A percentile compares a stretch with the other conserved stretches of the same genome.
These are phyloP conservation scores for Emergomyces orientalis DNA, from an alignment of 2,329 filamentous ascomycete genomes.

Conservation along the genomic window DNA sequence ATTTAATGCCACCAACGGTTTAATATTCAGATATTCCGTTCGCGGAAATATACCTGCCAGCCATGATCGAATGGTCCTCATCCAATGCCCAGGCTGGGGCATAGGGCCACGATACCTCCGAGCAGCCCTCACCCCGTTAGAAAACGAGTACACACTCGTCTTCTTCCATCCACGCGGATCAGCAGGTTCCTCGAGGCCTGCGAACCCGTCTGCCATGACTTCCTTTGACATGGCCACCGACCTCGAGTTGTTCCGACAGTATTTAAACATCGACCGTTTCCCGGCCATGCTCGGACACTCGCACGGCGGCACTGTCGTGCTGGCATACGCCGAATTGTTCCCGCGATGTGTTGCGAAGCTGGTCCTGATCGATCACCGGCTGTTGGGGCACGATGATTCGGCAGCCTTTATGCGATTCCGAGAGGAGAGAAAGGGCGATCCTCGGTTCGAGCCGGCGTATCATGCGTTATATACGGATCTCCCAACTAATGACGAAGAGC, in stretches of 20 bases:
- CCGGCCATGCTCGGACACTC: slow-evolving; percentile 21
- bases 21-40: slow-evolving; percentile 18
- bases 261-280: slow-evolving; percentile 18
- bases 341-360: slow-evolving; percentile 19
- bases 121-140: slow-evolving; percentile 15
- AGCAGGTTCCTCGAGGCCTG: slow-evolving; percentile 15
- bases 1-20: slow-evolving; percentile 15
- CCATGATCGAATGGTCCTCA: slow-evolving; percentile 12
- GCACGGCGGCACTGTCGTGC: slow-evolving; percentile 22
- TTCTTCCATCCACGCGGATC: slow-evolving; percentile 24
- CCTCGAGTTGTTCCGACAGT: slow-evolving; percentile 20
- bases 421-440: slow-evolving; percentile 12
- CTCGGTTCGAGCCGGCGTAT: slow-evolving; percentile 15
- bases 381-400: slow-evolving; percentile 17
- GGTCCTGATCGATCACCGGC: slow-evolving; percentile 19
- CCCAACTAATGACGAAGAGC: slow-evolving; percentile 16
- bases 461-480: neutral
- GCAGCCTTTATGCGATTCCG: neutral
- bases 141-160: slow-evolving; percentile 17
- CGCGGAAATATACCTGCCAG: slow-evolving; percentile 3
- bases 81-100: slow-evolving; percentile 22
- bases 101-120: slow-evolving; percentile 20
- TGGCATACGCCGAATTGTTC: slow-evolving; percentile 22
- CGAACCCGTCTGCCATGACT: slow-evolving; percentile 15
- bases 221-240: slow-evolving; percentile 19